Evolutionary conservation across 352 stramenopile species (phyloP).

Genomic region (Phytophthora meadii): DNA sequence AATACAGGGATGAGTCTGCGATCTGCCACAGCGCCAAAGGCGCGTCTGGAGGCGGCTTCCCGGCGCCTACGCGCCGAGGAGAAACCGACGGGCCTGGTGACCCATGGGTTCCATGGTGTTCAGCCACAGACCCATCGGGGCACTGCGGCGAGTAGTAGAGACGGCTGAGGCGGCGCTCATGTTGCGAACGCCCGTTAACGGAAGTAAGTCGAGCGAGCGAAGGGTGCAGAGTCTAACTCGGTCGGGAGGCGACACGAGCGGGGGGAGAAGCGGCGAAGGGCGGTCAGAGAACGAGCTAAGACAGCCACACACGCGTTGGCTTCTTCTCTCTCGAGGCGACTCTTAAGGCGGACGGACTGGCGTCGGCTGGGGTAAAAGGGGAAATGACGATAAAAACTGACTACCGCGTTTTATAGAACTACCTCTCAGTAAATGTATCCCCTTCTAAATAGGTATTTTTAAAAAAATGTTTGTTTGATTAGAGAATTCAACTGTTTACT

Average conservation of each 20-base stretch:
- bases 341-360: not conserved
- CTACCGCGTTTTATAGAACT: slow-evolving; percentile 5
- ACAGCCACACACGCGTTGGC: slow-evolving; percentile 37
- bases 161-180: slow-evolving; percentile 37
- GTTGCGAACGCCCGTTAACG: slow-evolving; percentile 28
- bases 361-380: slow-evolving; percentile 18
- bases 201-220: slow-evolving; percentile 27
- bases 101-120: slow-evolving; percentile 19
- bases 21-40: slow-evolving; percentile 3
- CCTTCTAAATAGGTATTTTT: not conserved
- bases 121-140: not conserved
- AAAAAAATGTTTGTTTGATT: not conserved
- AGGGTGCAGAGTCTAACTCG: slow-evolving; percentile 46
- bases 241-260: slow-evolving; percentile 41
- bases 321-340: slow-evolving; percentile 29
- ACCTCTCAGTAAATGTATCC: not conserved
- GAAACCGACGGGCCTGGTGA: slow-evolving; percentile 13
- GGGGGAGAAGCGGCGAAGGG: slow-evolving; percentile 32
- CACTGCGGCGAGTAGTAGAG: slow-evolving; percentile 26
- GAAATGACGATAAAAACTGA: slow-evolving; percentile 15
- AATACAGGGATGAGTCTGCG: slow-evolving; percentile 10
- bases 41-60: slow-evolving; percentile 27
- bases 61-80: slow-evolving; percentile 40
- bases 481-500: not conserved
- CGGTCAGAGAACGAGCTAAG: slow-evolving; percentile 54